Evolutionary conservation across 208 protist species (phyloP).

Genomic region (Trichomonas tenax): DNA sequence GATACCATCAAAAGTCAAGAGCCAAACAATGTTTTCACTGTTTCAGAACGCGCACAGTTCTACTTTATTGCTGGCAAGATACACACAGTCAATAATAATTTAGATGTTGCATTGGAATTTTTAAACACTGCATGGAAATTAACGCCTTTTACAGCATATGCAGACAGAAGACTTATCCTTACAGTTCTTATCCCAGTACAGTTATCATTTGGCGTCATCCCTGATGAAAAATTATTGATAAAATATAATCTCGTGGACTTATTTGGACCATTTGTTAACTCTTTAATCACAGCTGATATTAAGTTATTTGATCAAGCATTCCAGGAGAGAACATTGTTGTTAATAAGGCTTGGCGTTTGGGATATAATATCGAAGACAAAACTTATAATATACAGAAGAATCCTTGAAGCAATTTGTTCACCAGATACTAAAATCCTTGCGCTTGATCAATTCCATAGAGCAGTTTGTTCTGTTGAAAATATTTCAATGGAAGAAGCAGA

Average conservation of each 20-base stretch:
- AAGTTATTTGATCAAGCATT: background rate
- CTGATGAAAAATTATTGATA: background rate
- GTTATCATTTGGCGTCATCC: background rate
- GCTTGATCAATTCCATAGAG: background rate
- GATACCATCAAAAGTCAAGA: background rate
- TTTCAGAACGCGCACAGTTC: background rate
- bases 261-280: background rate
- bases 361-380: background rate
- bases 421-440: background rate
- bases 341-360: background rate
- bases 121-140: background rate
- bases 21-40: background rate
- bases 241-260: background rate
- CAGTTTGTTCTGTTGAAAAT: background rate
- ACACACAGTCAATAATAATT: background rate
- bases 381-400: background rate
- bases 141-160: background rate
- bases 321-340: background rate
- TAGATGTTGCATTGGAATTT: background rate
- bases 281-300: background rate
- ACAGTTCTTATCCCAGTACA: background rate
- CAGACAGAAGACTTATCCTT: background rate
- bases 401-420: background rate
- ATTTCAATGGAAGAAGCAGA: background rate
- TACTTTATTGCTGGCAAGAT: background rate